Evolutionary conservation across 192 early-diverging fungal genomes (phyloP), one percentile per base, ranked within the genome.

Genomic region (Gryganskiella cystojenkinii): DNA sequence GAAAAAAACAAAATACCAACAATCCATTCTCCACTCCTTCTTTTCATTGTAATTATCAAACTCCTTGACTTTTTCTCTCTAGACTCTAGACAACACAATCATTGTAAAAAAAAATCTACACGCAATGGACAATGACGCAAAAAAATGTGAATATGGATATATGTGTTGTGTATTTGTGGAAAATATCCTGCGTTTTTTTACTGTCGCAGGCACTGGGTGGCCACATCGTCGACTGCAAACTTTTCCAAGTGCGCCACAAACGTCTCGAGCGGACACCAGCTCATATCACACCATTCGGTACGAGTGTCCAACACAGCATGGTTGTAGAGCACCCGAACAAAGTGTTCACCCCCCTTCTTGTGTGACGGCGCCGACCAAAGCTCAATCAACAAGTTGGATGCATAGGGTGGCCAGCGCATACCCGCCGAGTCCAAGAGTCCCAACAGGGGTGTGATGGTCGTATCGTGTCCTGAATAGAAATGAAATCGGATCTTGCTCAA

Each of bases 371-470:
- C 24, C 28, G 66, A 67, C 74, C 74, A 78, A 3, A 78, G 33
- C 43, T 78, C 74, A 14, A 78, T 49, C 1, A 78, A 28, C 19
- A 78, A 15, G 31, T 56, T 58, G 28, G 74, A 69, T 3, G 74
- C 73, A 64, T 69, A 78, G 8, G 74, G 66, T 15, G 74, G 74
- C 74, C 74, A 78, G n/a, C 67, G 61, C 65, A 57, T 57, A 47
- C 69, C 74, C 0, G 22, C 20, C 3, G 61, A 49, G 25, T 69
- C 66, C 24, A 78, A 31, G 30, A 78, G 50, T 14, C 74, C 74
- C 20, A 78, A 43, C 53, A 78, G 14, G 6, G 74, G 74, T 15
- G 42, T 9, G n/a, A 78, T 35, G 4, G 74, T 78, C 1, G 74
- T 78, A 24, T 78, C 74, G 22, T 78, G 74, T 17, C 74, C 74